Evolutionary conservation across 192 early-diverging fungal species (phyloP).

Genomic region (Neocallimastix lanati): DNA sequence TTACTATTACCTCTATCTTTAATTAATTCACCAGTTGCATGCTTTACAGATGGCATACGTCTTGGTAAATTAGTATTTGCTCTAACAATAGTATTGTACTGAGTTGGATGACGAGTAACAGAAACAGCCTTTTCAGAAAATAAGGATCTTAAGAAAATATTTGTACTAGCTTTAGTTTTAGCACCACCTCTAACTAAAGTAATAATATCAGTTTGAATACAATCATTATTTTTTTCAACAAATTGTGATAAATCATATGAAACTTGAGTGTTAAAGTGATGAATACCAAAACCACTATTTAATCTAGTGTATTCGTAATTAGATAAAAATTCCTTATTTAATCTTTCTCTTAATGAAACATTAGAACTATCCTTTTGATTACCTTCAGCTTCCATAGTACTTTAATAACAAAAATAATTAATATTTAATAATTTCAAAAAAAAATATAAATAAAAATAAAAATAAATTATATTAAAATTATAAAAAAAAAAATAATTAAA

Average conservation of each 20-base stretch:
- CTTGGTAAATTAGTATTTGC: not conserved
- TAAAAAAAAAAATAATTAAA: too few relatives aligned
- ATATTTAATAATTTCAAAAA: too few relatives aligned
- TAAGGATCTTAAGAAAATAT: not conserved
- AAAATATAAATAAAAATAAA: too few relatives aligned
- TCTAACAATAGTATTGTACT: not conserved
- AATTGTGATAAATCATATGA: slow-evolving; percentile 52
- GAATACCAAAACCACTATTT: slow-evolving; percentile 46
- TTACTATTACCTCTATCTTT: slow-evolving; percentile 15
- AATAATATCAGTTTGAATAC: slow-evolving; percentile 64
- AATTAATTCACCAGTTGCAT: not conserved
- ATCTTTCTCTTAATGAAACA: not conserved
- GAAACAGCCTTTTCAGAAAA: not conserved
- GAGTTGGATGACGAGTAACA: not conserved
- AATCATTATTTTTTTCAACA: slow-evolving; percentile 56
- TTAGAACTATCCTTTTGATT: not conserved
- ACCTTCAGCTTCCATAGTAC: not conserved
- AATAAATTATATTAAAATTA: too few relatives aligned
- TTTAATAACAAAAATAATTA: too few relatives aligned
- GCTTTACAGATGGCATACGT: not conserved
- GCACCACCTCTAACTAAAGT: slow-evolving; percentile 54
- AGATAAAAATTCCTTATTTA: not conserved
- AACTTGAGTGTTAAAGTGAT: slow-evolving; percentile 59
- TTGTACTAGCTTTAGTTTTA: not conserved
- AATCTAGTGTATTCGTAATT: not conserved